These are phyloP conservation scores for Eucalyptus decipiens DNA, from an alignment of 345 rosid genomes.

Conservation along the genomic window DNA sequence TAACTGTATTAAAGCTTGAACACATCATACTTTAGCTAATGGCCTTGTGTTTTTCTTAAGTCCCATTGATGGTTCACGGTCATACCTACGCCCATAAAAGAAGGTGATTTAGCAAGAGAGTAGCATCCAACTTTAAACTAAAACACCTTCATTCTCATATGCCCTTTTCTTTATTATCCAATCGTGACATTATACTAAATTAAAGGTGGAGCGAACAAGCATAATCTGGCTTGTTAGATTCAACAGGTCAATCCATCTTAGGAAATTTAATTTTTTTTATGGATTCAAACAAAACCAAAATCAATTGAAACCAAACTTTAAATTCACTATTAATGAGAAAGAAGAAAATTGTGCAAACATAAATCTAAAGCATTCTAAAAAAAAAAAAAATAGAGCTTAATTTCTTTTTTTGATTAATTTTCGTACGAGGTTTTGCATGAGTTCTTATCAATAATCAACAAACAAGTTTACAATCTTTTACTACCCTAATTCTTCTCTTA, in stretches of 20 bases:
- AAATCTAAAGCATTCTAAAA: background rate
- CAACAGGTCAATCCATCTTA: accelerated
- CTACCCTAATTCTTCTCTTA: background rate
- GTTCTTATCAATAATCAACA: background rate
- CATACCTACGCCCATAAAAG: background rate
- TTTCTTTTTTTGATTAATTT: background rate
- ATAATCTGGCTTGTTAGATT: accelerated
- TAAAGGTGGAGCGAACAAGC: background rate
- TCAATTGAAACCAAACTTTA: background rate
- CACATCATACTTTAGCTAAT: background rate
- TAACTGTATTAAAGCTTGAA: background rate
- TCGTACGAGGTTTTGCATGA: background rate
- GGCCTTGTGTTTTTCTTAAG: background rate
- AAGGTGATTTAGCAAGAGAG: background rate
- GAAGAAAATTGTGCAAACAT: too few relatives aligned
- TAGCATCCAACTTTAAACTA: background rate
- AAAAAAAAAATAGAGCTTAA: accelerated
- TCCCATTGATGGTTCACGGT: background rate
- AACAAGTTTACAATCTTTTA: background rate
- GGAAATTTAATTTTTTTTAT: background rate
- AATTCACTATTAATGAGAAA: background rate
- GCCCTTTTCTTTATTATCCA: background rate
- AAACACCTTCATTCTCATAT: background rate
- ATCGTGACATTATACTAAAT: background rate
- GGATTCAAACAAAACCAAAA: background rate